Conservation (phyloP, 305 asterid species). For the Rubia tinctorum region DNA sequence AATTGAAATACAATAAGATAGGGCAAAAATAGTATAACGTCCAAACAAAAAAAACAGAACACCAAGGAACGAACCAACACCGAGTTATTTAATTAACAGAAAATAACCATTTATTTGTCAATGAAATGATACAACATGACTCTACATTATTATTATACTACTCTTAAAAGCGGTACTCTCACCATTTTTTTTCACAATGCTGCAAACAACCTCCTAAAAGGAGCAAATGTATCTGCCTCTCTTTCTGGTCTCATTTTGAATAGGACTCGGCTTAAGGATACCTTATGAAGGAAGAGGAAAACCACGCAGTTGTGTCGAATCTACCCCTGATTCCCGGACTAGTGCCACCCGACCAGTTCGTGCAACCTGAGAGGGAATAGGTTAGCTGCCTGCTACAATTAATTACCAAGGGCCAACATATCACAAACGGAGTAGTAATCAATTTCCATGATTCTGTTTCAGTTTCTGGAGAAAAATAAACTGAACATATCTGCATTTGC, state of each 20-base stretch:
- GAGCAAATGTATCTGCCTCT: background rate
- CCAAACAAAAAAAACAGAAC: no score
- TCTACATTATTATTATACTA: background rate
- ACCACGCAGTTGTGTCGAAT: constrained; percentile 75
- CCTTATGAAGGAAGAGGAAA: constrained; percentile 49
- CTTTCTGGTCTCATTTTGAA: background rate
- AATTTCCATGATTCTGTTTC: background rate
- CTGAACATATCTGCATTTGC: background rate
- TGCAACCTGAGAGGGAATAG: constrained; percentile 56
- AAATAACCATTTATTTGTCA: background rate
- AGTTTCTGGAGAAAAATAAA: background rate
- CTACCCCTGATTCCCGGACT: constrained; percentile 83
- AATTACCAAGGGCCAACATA: background rate
- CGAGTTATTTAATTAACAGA: background rate
- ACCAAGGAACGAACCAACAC: background rate
- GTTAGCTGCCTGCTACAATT: background rate
- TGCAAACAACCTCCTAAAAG: background rate
- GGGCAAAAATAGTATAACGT: no score
- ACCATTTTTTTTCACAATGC: background rate
- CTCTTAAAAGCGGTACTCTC: background rate
- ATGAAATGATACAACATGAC: background rate
- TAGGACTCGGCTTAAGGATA: background rate
- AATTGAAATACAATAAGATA: no score
- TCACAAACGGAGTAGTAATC: background rate
- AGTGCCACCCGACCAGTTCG: constrained; percentile 88